These are phyloP conservation scores for Sporothrix luriei DNA, from an alignment of 2,329 filamentous ascomycete species.

Conservation along the genomic window DNA sequence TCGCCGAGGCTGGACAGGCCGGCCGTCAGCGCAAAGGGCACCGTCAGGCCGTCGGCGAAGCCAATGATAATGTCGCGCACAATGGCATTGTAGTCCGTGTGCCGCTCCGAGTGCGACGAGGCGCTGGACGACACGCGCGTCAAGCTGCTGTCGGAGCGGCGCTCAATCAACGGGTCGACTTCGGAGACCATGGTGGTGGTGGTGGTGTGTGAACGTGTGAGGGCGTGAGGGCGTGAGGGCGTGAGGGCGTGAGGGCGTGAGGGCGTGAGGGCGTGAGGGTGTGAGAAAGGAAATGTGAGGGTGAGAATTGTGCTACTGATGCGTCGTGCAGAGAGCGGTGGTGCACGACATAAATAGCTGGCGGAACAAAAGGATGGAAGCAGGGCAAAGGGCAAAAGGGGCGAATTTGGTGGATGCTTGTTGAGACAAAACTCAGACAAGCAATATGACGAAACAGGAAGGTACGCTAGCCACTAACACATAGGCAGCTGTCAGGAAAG, in stretches of 20 bases:
- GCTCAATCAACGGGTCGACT: conserved; percentile 35
- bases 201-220: background rate
- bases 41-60: conserved; percentile 76
- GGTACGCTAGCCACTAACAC: conserved; percentile 35
- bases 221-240: background rate
- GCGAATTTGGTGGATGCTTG: background rate
- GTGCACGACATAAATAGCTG: background rate
- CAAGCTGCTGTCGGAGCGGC: conserved; percentile 35
- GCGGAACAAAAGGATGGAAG: background rate
- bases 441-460: conserved; percentile 32
- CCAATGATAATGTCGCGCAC: conserved; percentile 71
- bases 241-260: background rate
- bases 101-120: conserved; percentile 34
- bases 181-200: conserved; percentile 28
- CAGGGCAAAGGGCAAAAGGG: background rate
- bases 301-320: too few relatives aligned
- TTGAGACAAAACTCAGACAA: background rate
- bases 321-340: background rate
- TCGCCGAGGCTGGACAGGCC: conserved; percentile 68
- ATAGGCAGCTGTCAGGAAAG: background rate
- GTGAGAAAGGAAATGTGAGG: too few relatives aligned
- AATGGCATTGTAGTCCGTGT: conserved; percentile 48
- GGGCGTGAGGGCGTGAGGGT: background rate
- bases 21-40: conserved; percentile 77
- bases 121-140: conserved; percentile 33